A percentile compares a stretch with the other conserved stretches of the same genome.
These are phyloP conservation scores for Maudiozyma barnettii DNA, from an alignment of 805 yeast genomes.

Conservation along the genomic window DNA sequence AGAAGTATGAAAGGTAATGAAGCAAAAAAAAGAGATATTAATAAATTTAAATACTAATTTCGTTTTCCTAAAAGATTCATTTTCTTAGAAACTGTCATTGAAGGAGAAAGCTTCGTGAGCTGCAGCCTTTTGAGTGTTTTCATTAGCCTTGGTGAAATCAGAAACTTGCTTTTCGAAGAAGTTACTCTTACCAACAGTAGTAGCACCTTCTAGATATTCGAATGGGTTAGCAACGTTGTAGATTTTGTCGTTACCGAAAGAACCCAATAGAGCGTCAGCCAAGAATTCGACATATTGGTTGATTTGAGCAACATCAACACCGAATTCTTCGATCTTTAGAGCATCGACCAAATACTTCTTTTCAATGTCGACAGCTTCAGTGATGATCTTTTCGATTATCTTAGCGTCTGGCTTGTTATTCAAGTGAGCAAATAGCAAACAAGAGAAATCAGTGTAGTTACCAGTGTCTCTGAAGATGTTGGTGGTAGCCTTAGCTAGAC, in stretches of 20 bases:
- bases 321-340: conserved; percentile 78
- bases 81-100: conserved; percentile 79
- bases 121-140: conserved; percentile 39
- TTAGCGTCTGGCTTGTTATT: conserved; percentile 72
- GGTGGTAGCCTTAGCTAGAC: conserved; percentile 91
- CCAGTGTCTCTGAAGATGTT: conserved; percentile 97
- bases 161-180: conserved; percentile 97
- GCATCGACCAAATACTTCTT: conserved; percentile 87
- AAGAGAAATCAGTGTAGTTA: conserved; percentile 94
- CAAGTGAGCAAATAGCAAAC: conserved; percentile 85
- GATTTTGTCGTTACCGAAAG: conserved; percentile 81
- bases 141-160: conserved; percentile 96
- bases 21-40: background rate
- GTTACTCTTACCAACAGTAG: conserved; percentile 95
- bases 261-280: conserved; percentile 85
- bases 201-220: conserved; percentile 96
- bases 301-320: conserved; percentile 87
- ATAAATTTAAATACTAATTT: background rate
- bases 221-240: conserved; percentile 88
- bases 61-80: background rate
- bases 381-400: conserved; percentile 73
- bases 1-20: background rate
- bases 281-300: conserved; percentile 93
- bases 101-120: conserved; percentile 53
- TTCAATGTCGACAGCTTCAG: conserved; percentile 91